Base-by-base conservation (phyloP, 768 basidiomycete genomes). In the Stropharia rugosoannulata region DNA sequence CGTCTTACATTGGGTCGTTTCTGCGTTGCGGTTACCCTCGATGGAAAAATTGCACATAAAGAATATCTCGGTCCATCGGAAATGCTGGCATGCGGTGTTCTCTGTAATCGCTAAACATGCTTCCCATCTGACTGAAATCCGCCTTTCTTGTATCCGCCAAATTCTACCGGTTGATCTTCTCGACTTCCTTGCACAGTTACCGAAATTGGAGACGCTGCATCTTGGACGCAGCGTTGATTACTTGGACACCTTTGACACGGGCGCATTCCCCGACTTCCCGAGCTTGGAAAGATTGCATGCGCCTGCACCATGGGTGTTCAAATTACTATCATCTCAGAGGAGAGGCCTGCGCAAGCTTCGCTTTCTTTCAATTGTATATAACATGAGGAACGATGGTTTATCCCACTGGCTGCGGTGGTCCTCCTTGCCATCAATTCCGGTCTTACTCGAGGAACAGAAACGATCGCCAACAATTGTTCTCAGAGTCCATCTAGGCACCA, bases 1-100 rank as follows among this genome's bases (percentile, higher is more conserved):
- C 9, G 57, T 67, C 19, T 57, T 67, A 8, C 66, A 67, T 43
- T 67, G 66, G 66, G 58, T 59, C n/a, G 55, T 62, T 18, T 61
- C 61, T 5, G 54, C 56, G 8, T 35, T 65, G 27, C 62, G 59
- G 5, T 61, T 59, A n/a, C 54, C 51, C 8, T 47, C 57, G n/a
- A 43, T 62, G 11, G 37, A 61, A 39, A 36, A 45, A 3, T 52
- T 67, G 18, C 57, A 54, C 4, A 55, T 67, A 35, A 59, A 37
- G 38, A 60, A 62, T 32, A 52, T 65, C 1, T 59, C 59, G 1
- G 51, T 67, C 35, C 60, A 64, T 35, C 58, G 58, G 19, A 67
- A 64, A 41, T 62, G 59, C 40, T 67, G 66, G 66, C 59, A 58
- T 7, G 59, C 59, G 12, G 38, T 67, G n/a, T 61, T 67, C 29